phyloP scores from a whole-genome alignment of 495 filamentous ascomycete species.

The Evernia prunastri region DNA sequence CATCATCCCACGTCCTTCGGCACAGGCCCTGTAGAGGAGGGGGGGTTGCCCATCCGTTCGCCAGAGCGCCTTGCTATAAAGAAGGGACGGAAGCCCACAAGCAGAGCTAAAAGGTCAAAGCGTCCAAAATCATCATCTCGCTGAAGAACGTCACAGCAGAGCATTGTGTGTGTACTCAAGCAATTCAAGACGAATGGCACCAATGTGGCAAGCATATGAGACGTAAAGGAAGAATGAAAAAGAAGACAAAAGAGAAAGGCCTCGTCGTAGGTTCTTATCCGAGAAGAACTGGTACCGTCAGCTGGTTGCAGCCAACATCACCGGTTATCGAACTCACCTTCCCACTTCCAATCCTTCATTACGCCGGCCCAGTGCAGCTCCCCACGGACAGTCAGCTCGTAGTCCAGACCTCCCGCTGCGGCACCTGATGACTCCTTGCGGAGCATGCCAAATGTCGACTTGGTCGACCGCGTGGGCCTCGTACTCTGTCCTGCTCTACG shows the following conservation, averaged over 20 bases:
- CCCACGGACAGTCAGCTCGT: slow-evolving; percentile 61
- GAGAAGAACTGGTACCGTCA: slow-evolving; percentile 35
- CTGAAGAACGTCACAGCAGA: background rate
- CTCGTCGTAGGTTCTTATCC: slow-evolving; percentile 27
- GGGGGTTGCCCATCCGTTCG: background rate
- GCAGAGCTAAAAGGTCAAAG: background rate
- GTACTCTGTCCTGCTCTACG: background rate
- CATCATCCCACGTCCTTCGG: background rate
- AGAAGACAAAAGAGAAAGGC: background rate
- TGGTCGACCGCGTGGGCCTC: background rate
- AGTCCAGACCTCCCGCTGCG: slow-evolving; percentile 46
- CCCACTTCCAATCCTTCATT: slow-evolving; percentile 76
- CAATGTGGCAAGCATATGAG: background rate
- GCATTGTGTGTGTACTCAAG: background rate
- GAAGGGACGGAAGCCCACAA: background rate
- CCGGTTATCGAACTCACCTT: slow-evolving; percentile 47
- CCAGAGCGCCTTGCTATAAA: slow-evolving; percentile 18
- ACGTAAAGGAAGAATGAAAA: background rate
- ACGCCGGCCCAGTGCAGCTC: slow-evolving; percentile 69
- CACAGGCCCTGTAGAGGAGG: background rate
- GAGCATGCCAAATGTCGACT: background rate
- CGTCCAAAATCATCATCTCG: slow-evolving; percentile 1
- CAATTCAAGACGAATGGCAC: background rate
- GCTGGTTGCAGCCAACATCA: background rate
- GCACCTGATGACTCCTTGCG: slow-evolving; percentile 10